phyloP scores from a whole-genome alignment of 139 green algal genomes.

The Chlorella sp. region DNA sequence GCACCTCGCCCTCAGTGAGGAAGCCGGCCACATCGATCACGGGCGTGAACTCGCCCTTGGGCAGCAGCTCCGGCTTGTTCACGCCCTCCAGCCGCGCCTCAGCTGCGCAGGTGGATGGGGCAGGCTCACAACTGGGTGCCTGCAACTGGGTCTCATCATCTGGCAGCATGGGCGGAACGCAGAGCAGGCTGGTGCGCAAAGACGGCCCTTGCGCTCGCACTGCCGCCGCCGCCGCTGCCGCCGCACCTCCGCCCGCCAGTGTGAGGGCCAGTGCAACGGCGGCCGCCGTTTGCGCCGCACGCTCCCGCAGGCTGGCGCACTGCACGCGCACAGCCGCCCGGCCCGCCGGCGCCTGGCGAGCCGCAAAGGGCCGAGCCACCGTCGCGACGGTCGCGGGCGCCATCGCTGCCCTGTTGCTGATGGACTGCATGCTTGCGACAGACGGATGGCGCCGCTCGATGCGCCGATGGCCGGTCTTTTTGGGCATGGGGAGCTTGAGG shows the following conservation, averaged over 20 bases:
- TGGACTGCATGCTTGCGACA: background rate
- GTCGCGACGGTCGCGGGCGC: background rate
- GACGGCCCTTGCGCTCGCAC: background rate
- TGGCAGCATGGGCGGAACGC: background rate
- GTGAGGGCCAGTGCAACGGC: background rate
- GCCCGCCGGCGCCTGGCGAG: background rate
- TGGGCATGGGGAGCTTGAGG: too few relatives aligned
- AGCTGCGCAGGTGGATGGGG: background rate
- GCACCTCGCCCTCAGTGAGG: slow-evolving; percentile 83
- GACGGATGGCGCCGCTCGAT: too few relatives aligned
- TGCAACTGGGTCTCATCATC: too few relatives aligned
- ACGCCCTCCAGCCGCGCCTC: slow-evolving; percentile 82
- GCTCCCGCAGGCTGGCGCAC: slow-evolving; percentile 1
- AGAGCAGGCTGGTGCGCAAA: too few relatives aligned
- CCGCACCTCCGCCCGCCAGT: slow-evolving; percentile 5
- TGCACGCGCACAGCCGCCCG: background rate
- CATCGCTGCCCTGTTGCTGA: background rate
- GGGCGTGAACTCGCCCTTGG: slow-evolving; percentile 66
- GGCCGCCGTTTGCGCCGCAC: background rate
- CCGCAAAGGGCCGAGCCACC: background rate
- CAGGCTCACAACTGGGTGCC: background rate
- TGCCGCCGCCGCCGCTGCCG: background rate
- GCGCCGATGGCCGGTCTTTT: too few relatives aligned
- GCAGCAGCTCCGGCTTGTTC: slow-evolving; percentile 97
- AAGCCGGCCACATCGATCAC: slow-evolving; percentile 97